These are phyloP conservation scores for Linaria vulgaris DNA, from an alignment of 257 asterid species.

Conservation along the genomic window DNA sequence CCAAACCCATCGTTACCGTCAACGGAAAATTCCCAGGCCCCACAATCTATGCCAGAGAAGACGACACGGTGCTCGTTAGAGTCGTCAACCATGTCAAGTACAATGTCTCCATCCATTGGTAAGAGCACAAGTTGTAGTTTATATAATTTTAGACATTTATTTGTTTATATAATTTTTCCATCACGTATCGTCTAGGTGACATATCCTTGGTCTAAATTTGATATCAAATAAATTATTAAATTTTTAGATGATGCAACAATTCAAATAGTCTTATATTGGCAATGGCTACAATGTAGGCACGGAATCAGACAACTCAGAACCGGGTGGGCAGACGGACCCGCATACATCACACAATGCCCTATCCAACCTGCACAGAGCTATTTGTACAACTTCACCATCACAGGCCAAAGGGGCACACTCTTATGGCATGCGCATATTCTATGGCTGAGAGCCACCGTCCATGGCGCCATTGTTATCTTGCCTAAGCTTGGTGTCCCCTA, in stretches of 20 bases:
- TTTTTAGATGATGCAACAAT: too few relatives aligned
- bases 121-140: conserved; percentile 2
- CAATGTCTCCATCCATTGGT: conserved; percentile 73
- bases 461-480: conserved; percentile 80
- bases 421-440: conserved; percentile 86
- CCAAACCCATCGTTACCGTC: conserved; percentile 58
- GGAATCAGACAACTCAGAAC: conserved; percentile 77
- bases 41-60: conserved; percentile 67
- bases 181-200: too few relatives aligned
- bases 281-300: too few relatives aligned
- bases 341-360: conserved; percentile 92
- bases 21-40: conserved; percentile 77
- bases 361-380: conserved; percentile 71
- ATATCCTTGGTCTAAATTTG: too few relatives aligned
- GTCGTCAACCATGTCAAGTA: conserved; percentile 66
- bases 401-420: conserved; percentile 92
- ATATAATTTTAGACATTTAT: too few relatives aligned
- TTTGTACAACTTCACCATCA: conserved; percentile 75
- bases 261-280: too few relatives aligned
- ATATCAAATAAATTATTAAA: too few relatives aligned
- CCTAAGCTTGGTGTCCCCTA: conserved; percentile 85
- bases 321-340: conserved; percentile 98
- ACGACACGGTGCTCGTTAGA: conserved; percentile 50
- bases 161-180: too few relatives aligned
- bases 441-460: conserved; percentile 82